Conservation (phyloP, 1,284 basidiomycete genomes). For the Irpex lacteus region DNA sequence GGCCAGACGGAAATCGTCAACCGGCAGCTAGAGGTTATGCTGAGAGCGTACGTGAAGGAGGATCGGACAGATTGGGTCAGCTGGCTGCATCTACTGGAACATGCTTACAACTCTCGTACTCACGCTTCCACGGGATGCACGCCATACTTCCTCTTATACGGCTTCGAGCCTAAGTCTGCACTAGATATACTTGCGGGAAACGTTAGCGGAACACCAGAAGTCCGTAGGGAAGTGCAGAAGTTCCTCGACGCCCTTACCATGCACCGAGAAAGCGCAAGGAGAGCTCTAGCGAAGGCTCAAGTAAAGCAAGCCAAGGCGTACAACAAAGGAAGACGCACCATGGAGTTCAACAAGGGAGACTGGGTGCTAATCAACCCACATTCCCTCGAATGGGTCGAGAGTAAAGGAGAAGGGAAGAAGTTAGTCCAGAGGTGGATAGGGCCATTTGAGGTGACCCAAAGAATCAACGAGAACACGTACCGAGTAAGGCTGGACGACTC, state of each 20-base stretch:
- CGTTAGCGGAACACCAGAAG: not conserved
- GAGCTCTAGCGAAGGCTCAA: slow-evolving; percentile 18
- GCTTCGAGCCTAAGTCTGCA: not conserved
- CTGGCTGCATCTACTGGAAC: not conserved
- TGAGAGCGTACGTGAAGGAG: not conserved
- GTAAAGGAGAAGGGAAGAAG: slow-evolving; percentile 30
- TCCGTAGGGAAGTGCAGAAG: not conserved
- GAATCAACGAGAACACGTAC: slow-evolving; percentile 27
- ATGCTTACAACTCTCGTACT: not conserved
- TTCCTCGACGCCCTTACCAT: not conserved
- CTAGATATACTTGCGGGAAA: not conserved
- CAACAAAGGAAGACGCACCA: slow-evolving; percentile 7
- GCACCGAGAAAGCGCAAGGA: slow-evolving; percentile 13
- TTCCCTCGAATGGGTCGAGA: slow-evolving; percentile 22
- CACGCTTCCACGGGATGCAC: not conserved
- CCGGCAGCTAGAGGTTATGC: slow-evolving; percentile 12
- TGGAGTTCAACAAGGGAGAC: slow-evolving; percentile 24
- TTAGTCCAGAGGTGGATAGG: slow-evolving; percentile 22
- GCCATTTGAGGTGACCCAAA: slow-evolving; percentile 16
- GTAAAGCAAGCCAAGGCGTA: slow-evolving; percentile 8
- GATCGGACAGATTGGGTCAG: not conserved
- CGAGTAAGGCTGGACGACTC: slow-evolving; percentile 24
- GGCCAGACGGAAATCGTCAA: slow-evolving; percentile 20
- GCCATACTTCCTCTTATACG: not conserved
- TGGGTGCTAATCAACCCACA: slow-evolving; percentile 31